Evolutionary conservation across 495 filamentous ascomycete genomes (phyloP), one percentile per base, ranked within the genome.

Genomic region (Penicillium dipodomyicola): DNA sequence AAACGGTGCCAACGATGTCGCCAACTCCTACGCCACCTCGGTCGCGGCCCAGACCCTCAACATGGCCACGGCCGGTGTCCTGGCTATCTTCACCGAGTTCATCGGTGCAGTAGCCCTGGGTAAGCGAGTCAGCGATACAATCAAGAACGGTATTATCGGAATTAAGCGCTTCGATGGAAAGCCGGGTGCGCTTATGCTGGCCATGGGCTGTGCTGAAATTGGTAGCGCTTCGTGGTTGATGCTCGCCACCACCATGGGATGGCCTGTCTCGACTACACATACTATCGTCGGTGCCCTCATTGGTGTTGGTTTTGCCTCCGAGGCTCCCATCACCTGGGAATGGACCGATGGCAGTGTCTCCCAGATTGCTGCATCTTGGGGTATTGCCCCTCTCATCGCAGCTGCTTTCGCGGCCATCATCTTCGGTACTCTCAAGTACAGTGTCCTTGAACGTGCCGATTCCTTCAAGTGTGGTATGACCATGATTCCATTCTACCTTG

Each of bases 191-290:
- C 78, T 82, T 27, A 85, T 87, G 79, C 72, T 88, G 52, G 84
- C 77, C 40, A 84, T 87, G 77, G 69, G 77, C 15, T 87, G 83
- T 68, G 84, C 85, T 47, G 74, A 85, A 42, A 58, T 79, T 17
- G 80, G 80, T 30, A 84, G 81, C 48, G 80, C 84, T 2, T 59
- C 72, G n/a, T 88, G 80, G 77, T 74, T 88, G 39, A 80, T 82
- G 17, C 42, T 83, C 35, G 78, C 81, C 33, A 87, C 84, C n/a
- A 62, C 58, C 23, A 55, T 82, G 52, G 82, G 82, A 52, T 69
- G 82, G 39, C 84, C 80, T 2, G 83, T 87, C 37, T 86, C 83
- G 0, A 85, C 86, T 6, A 89, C 85, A 2, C 82, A 88, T 67
- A 84, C 83, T 20, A 78, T 87, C 50, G 75, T 87, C 54, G 80